These are phyloP conservation scores for Vitis hybrid DNA, from an alignment of 177 flowering plant genomes.

Conservation along the genomic window DNA sequence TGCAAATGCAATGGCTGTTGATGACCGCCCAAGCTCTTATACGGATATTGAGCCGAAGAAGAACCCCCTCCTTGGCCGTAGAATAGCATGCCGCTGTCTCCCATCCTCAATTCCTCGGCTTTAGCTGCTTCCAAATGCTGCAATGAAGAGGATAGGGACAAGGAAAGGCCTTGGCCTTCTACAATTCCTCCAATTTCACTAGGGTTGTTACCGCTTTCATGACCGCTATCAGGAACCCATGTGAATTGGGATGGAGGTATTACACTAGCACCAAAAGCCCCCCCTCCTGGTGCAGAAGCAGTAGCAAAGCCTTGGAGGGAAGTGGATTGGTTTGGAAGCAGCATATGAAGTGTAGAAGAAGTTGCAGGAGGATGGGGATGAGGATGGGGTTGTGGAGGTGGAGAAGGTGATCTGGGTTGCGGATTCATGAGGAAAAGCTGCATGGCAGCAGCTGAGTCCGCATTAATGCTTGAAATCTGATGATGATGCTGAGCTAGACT, in stretches of 20 bases:
- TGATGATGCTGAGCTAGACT: conserved; percentile 31
- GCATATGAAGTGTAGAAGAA: conserved; percentile 51
- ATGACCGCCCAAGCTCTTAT: conserved; percentile 34
- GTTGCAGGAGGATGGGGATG: conserved; percentile 18
- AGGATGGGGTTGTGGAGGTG: conserved; percentile 8
- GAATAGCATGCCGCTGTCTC: conserved; percentile 46
- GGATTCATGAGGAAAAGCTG: conserved; percentile 92
- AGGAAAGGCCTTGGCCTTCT: conserved; percentile 71
- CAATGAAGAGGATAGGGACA: conserved; percentile 70
- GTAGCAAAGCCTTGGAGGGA: conserved; percentile 35
- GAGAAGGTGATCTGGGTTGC: conserved; percentile 67
- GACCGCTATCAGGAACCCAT: conserved; percentile 38
- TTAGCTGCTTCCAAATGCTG: conserved; percentile 68
- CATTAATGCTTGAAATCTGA: conserved; percentile 64
- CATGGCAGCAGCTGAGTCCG: conserved; percentile 89
- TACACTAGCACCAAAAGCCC: conserved; percentile 15
- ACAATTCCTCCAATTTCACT: conserved; percentile 26
- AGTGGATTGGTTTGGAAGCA: conserved; percentile 46
- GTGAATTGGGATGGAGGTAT: conserved; percentile 42
- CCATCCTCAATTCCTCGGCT: conserved; percentile 69
- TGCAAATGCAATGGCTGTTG: conserved; percentile 31
- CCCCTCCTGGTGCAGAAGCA: conserved; percentile 13
- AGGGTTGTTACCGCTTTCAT: conserved; percentile 15
- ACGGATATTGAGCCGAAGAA: conserved; percentile 20
- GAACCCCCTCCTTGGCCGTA: conserved; percentile 41